These are phyloP conservation scores for Teratosphaeriaceae sp. DNA, from an alignment of 2,329 filamentous ascomycete genomes.

Conservation along the genomic window DNA sequence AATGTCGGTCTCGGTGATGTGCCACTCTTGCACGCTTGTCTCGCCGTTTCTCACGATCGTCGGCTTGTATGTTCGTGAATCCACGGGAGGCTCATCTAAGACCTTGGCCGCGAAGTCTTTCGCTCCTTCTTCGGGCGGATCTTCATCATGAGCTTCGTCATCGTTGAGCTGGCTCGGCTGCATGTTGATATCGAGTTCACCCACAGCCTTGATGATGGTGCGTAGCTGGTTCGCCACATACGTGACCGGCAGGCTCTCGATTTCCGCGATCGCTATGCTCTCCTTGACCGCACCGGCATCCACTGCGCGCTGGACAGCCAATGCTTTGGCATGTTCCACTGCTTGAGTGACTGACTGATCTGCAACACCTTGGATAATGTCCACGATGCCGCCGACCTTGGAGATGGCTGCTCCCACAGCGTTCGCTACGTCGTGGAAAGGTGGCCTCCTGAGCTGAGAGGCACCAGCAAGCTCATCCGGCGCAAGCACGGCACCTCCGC, in stretches of 20 bases:
- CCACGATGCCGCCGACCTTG: constrained; percentile 48
- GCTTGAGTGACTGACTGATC: constrained; percentile 34
- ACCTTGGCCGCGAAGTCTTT: constrained; percentile 31
- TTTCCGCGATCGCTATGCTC: constrained; percentile 40
- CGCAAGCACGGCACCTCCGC: constrained; percentile 50
- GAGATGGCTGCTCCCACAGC: constrained; percentile 56
- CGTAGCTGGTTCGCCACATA: constrained; percentile 30
- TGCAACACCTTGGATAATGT: constrained; percentile 43
- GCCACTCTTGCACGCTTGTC: constrained; percentile 47
- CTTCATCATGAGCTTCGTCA: constrained; percentile 11
- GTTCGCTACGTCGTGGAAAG: constrained; percentile 51
- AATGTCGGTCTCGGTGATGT: constrained; percentile 52
- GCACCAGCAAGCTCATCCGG: constrained; percentile 45
- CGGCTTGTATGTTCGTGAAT: constrained; percentile 40
- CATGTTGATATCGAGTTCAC: constrained; percentile 24
- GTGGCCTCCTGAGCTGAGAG: constrained; percentile 44
- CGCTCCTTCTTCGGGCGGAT: constrained; percentile 10
- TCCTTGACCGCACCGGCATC: constrained; percentile 28
- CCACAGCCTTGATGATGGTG: constrained; percentile 27
- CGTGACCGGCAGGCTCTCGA: constrained; percentile 36
- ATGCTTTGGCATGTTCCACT: constrained; percentile 31
- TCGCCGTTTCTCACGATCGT: constrained; percentile 31
- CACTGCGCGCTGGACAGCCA: constrained; percentile 32
- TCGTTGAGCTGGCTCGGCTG: constrained; percentile 15
- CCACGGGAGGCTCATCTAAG: constrained; percentile 21